These are phyloP conservation scores for Phialophora tarda DNA, from an alignment of 2,329 filamentous ascomycete species.

Conservation along the genomic window DNA sequence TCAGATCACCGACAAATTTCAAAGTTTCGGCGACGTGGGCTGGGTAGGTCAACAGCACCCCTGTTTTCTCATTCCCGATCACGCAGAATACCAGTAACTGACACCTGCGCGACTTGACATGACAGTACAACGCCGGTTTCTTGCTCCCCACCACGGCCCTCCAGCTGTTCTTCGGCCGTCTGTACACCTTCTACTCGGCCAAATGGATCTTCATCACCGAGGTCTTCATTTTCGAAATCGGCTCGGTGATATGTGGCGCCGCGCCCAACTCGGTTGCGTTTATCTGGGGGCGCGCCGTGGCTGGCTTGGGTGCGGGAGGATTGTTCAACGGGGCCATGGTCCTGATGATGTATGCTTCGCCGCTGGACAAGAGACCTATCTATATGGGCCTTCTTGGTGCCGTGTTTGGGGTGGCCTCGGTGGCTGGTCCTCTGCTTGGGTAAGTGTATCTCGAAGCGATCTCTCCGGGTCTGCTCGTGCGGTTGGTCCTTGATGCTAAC, in stretches of 20 bases:
- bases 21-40: slow-evolving; percentile 54
- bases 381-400: slow-evolving; percentile 36
- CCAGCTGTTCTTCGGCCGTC: slow-evolving; percentile 51
- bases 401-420: slow-evolving; percentile 46
- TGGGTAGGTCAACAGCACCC: slow-evolving; percentile 57
- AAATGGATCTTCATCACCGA: slow-evolving; percentile 53
- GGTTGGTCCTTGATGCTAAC: neutral
- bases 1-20: slow-evolving; percentile 55
- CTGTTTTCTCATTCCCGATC: slow-evolving; percentile 44
- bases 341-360: slow-evolving; percentile 40
- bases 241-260: slow-evolving; percentile 48
- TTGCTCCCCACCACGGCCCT: slow-evolving; percentile 41
- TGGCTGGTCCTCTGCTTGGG: slow-evolving; percentile 50
- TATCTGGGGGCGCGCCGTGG: slow-evolving; percentile 51
- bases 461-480: neutral
- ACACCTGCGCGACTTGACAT: neutral
- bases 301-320: slow-evolving; percentile 49
- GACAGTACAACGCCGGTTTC: slow-evolving; percentile 18
- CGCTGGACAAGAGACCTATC: slow-evolving; percentile 40
- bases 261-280: slow-evolving; percentile 48
- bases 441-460: neutral
- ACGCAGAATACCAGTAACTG: neutral
- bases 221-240: slow-evolving; percentile 51
- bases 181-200: slow-evolving; percentile 52
- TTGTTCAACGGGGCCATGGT: slow-evolving; percentile 47